Evolutionary conservation across 179 eudicot genomes (phyloP).

Genomic region (Beta lomatogona): DNA sequence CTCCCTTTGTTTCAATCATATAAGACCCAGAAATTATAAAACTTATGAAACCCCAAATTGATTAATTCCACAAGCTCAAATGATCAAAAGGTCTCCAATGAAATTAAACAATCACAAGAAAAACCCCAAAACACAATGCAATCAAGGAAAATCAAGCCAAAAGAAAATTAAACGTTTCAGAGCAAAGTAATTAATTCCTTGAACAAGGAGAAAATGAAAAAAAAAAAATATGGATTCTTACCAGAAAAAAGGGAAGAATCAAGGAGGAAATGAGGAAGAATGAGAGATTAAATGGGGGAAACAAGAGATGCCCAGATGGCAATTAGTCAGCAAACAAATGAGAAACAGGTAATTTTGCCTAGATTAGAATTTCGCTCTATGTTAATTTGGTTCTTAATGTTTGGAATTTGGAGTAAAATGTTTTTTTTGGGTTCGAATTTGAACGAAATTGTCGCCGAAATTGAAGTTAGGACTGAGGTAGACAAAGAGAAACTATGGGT

Average conservation of each 20-base stretch:
- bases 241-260: conserved; percentile 48
- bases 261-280: conserved; percentile 27
- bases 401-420: background rate
- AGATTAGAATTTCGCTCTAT: conserved; percentile 25
- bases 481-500: background rate
- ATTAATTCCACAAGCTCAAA: conserved; percentile 18
- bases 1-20: conserved; percentile 5
- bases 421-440: background rate
- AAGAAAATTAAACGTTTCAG: background rate
- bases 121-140: background rate
- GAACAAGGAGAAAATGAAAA: conserved; percentile 25
- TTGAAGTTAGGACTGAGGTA: conserved; percentile 10
- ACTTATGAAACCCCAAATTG: no score
- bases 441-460: conserved; percentile 16
- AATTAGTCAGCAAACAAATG: background rate
- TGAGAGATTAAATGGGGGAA: conserved; percentile 37
- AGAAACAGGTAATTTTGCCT: conserved; percentile 25
- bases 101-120: background rate
- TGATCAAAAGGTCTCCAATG: conserved; percentile 7
- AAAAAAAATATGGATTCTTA: conserved; percentile 31
- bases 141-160: conserved; percentile 4
- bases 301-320: conserved; percentile 27
- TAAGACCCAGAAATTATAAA: background rate
- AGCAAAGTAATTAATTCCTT: conserved; percentile 6
- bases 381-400: background rate